Evolutionary conservation across 2,329 filamentous ascomycete species (phyloP), one percentile per base, ranked within the genome.

Genomic region (Sporothrix euskadiensis): DNA sequence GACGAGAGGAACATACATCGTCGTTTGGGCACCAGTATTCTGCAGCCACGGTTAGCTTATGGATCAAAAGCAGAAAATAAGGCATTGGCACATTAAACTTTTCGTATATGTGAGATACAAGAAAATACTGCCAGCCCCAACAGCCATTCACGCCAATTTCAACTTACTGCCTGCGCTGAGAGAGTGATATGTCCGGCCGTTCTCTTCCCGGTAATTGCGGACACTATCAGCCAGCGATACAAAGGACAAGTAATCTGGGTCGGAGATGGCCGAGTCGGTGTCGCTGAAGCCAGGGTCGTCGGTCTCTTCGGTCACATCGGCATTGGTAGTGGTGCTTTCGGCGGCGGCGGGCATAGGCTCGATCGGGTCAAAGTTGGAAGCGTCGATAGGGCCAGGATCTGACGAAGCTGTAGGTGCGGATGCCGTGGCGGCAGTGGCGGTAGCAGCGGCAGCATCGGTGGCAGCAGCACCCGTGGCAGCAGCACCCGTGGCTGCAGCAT

Each of bases 11-110:
- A 52, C 71, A n/a, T 73, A 74, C 73, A 71, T 75, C 74, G 49
- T 75, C 74, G 26, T 75, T 75, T 8, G 74, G 74, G 57, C 74
- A 75, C 74, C 74, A 75, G 59, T 75, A 75, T 75, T 75, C 74
- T 75, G 22, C 7, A 6, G 14, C 39, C 8, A 16, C 7, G 32
- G 61, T 66, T 22, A 68, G 65, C 26, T 10, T 16, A 35, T 52
- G 63, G 14, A 9, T 26, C n/a, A 26, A 7, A 22, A 49, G 3
- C 4, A 44, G 35, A 26, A 8, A n/a, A n/a, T 7, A 57, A 14
- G 26, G 26, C 26, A 52, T 16, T 1, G 54, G 30, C 47, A 19
- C 3, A 57, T 57, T 6, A 22, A 30, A n/a, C 26, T 1, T 26
- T 3, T 26, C 6, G n/a, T 9, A 26, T 4, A 4, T 14, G 12